Conservation (phyloP, 1,284 basidiomycete genomes). For the Moesziomyces parantarcticus region DNA sequence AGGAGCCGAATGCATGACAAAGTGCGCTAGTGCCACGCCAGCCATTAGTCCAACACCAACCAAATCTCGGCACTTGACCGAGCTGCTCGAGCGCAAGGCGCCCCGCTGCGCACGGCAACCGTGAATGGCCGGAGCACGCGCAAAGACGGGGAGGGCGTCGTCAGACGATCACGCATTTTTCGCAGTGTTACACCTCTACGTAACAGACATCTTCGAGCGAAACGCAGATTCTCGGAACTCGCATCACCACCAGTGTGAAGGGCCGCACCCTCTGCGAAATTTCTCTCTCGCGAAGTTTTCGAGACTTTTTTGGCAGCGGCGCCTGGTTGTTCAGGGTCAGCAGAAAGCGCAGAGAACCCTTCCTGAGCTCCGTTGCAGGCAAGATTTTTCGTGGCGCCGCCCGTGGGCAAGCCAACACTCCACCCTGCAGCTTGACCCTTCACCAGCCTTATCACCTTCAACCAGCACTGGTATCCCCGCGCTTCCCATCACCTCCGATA, state of each 20-base stretch:
- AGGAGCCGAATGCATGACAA: neutral
- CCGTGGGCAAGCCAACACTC: neutral
- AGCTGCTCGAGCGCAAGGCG: neutral
- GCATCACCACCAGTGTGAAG: neutral
- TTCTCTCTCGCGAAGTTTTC: constrained; percentile 8
- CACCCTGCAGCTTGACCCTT: constrained; percentile 2
- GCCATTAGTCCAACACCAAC: neutral
- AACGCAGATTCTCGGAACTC: constrained; percentile 21
- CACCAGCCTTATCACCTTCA: neutral
- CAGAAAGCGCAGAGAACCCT: constrained; percentile 1
- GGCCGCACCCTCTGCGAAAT: neutral
- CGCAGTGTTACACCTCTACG: too few relatives aligned
- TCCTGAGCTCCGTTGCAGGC: constrained; percentile 5
- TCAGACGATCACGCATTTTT: neutral
- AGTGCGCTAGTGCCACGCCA: neutral
- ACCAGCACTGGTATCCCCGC: neutral
- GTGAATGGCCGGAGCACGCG: too few relatives aligned
- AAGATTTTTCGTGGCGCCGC: neutral
- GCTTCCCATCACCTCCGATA: constrained; percentile 10
- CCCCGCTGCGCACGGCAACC: neutral
- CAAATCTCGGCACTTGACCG: neutral
- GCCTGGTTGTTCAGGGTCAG: neutral
- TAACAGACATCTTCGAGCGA: neutral
- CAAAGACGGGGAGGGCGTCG: too few relatives aligned
- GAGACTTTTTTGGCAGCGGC: constrained; percentile 11